phyloP scores from a whole-genome alignment of 441 rosid genomes.

The Biscutella auriculata region DNA sequence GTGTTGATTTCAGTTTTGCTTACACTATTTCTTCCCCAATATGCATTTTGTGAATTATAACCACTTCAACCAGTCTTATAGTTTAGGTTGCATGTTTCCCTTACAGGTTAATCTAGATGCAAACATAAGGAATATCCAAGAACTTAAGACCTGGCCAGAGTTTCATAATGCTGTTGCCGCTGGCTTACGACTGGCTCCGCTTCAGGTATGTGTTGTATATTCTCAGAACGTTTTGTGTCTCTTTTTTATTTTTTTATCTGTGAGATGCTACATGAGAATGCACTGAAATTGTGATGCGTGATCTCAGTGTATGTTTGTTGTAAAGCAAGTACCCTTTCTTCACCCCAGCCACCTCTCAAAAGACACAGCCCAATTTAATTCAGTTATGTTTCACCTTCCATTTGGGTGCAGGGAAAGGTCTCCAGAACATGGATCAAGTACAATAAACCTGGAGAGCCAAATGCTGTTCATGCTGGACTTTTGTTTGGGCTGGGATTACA shows the following conservation, averaged over 20 bases:
- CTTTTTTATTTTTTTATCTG: background rate
- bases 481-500: constrained; percentile 92
- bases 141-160: constrained; percentile 95
- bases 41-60: background rate
- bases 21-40: background rate
- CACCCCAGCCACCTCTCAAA: background rate
- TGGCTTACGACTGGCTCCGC: constrained; percentile 86
- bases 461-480: constrained; percentile 86
- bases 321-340: constrained; percentile 6
- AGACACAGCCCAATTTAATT: background rate
- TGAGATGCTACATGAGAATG: background rate
- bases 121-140: constrained; percentile 80
- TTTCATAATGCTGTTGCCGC: constrained; percentile 99
- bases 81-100: constrained; percentile 9
- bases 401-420: constrained; percentile 71
- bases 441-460: constrained; percentile 89
- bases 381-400: constrained; percentile 10
- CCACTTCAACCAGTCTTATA: constrained; percentile 4
- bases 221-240: constrained; percentile 5
- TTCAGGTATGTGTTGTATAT: constrained; percentile 54
- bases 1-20: background rate
- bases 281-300: background rate
- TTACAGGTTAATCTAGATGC: constrained; percentile 92
- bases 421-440: constrained; percentile 94
- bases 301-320: constrained; percentile 5